phyloP scores from a whole-genome alignment of 495 filamentous ascomycete species.

The Bathelium albidoporum region DNA sequence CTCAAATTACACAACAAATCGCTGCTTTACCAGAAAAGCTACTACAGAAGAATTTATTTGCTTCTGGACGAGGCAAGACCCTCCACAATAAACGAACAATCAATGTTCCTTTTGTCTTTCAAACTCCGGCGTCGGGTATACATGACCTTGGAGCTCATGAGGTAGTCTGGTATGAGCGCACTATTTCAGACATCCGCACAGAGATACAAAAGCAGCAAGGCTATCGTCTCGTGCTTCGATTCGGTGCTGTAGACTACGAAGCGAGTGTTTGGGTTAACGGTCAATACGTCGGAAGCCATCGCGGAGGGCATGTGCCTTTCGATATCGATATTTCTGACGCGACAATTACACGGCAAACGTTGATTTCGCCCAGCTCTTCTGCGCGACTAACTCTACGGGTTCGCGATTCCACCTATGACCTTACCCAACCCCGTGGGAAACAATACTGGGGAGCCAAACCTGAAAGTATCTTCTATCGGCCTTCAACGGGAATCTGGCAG shows the following conservation, averaged over 20 bases:
- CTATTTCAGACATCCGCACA: conserved; percentile 38
- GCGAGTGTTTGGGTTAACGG: conserved; percentile 24
- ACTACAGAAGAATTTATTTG: conserved; percentile 1
- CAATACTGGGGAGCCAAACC: conserved; percentile 23
- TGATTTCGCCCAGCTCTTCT: neutral
- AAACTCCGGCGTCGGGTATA: conserved; percentile 46
- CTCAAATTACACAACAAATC: conserved; percentile 2
- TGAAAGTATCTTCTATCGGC: conserved; percentile 22
- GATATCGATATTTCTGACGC: conserved; percentile 21
- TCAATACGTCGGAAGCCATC: conserved; percentile 15
- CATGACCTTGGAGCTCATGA: conserved; percentile 46
- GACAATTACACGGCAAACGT: neutral
- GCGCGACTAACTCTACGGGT: conserved; percentile 22
- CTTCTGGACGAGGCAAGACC: neutral
- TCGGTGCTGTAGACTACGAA: conserved; percentile 23
- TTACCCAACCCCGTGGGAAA: conserved; percentile 23
- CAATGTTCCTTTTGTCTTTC: conserved; percentile 49
- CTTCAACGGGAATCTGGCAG: conserved; percentile 24
- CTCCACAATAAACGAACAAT: conserved; percentile 33
- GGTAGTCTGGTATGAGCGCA: conserved; percentile 49
- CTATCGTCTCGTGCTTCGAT: conserved; percentile 16
- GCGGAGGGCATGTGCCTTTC: conserved; percentile 24
- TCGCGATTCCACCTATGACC: conserved; percentile 23
- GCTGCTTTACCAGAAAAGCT: conserved; percentile 1
- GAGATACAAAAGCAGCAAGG: conserved; percentile 10